Conservation (phyloP, 768 basidiomycete genomes). For the Mrakia frigida region DNA sequence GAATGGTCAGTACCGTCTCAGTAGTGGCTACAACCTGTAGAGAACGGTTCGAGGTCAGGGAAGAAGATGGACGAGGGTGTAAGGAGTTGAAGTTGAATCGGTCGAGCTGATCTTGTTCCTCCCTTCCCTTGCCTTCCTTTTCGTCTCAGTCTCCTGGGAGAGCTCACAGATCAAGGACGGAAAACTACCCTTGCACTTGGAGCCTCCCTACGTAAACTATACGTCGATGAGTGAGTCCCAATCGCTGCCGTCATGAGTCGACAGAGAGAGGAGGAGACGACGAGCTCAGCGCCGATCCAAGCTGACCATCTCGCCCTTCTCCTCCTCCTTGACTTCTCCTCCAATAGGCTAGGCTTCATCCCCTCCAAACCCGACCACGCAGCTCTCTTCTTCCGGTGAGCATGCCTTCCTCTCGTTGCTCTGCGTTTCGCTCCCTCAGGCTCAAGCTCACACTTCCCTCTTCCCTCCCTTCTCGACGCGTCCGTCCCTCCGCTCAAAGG, state of each 20-base stretch:
- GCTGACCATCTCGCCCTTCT: not conserved
- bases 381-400: constrained; percentile 58
- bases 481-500: constrained; percentile 42
- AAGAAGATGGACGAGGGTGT: not conserved
- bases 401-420: not conserved
- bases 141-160: constrained; percentile 58
- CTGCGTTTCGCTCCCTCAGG: no score
- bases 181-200: constrained; percentile 66
- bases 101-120: constrained; percentile 36
- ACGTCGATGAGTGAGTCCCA: constrained; percentile 58
- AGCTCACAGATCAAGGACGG: constrained; percentile 65
- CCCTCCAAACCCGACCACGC: constrained; percentile 51
- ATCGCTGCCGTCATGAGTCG: not conserved
- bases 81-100: constrained; percentile 49
- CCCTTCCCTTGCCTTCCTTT: not conserved
- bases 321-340: constrained; percentile 18
- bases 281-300: not conserved
- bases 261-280: not conserved
- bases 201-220: constrained; percentile 56
- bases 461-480: not conserved
- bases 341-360: constrained; percentile 60
- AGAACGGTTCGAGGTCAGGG: no score
- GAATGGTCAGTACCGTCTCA: constrained; percentile 40
- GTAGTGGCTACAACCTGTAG: not conserved
- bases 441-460: not conserved